Percentiles rank a stretch among this genome's conserved stretches.
phyloP scores from a whole-genome alignment of 768 basidiomycete species.

The Rhizopogon rudus region DNA sequence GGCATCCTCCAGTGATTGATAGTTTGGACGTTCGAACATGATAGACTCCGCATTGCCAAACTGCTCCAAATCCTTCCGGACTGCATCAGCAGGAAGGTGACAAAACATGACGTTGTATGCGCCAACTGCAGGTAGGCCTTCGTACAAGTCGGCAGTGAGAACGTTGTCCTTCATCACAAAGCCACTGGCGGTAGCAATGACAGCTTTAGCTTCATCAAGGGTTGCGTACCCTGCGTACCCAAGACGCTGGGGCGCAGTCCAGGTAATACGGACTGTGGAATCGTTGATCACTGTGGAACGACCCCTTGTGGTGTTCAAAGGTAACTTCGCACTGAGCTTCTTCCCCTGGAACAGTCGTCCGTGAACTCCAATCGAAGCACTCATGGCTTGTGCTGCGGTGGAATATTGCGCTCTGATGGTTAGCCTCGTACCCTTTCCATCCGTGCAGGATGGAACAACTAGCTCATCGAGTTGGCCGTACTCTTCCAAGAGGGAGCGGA shows the following conservation, averaged over 20 bases:
- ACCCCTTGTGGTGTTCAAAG: conserved; percentile 32
- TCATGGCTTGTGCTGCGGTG: conserved; percentile 41
- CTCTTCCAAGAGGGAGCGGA: conserved; percentile 34
- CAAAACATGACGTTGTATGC: conserved; percentile 56
- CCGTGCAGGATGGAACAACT: conserved; percentile 17
- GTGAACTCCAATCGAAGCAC: conserved; percentile 50
- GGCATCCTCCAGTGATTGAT: conserved; percentile 28
- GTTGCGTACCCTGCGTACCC: conserved; percentile 64
- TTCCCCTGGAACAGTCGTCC: conserved; percentile 34
- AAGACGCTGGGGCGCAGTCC: conserved; percentile 51
- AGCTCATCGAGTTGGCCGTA: conserved; percentile 47
- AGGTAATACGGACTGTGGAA: conserved; percentile 50
- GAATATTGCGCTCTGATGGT: conserved; percentile 44
- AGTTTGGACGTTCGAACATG: conserved; percentile 49
- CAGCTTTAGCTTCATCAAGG: conserved; percentile 42
- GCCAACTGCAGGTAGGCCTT: conserved; percentile 55
- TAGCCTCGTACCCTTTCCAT: conserved; percentile 14
- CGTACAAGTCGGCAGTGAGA: conserved; percentile 46
- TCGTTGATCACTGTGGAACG: conserved; percentile 43
- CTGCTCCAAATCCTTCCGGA: conserved; percentile 35
- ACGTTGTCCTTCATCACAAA: conserved; percentile 33
- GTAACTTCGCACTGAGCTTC: conserved; percentile 40
- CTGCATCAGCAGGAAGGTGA: conserved; percentile 44
- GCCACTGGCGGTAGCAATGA: conserved; percentile 38
- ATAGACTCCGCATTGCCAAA: conserved; percentile 46